Conservation (phyloP, 768 basidiomycete genomes). For the Suillus luteus region DNA sequence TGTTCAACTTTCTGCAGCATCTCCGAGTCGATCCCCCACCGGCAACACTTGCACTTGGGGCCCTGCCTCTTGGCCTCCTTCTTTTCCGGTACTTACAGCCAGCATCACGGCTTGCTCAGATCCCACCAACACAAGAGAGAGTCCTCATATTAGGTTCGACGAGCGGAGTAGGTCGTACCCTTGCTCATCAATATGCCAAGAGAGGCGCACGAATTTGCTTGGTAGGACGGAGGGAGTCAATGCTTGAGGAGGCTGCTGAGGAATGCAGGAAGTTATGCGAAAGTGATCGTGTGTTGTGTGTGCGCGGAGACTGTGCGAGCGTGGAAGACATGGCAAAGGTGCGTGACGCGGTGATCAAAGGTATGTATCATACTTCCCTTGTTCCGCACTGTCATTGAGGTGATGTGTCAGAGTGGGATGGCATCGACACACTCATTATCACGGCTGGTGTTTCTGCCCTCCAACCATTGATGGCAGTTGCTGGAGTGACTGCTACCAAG, state of each 20-base stretch:
- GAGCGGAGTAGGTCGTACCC: conserved; percentile 74
- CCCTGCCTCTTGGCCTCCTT: conserved; percentile 19
- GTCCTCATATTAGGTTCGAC: conserved; percentile 84
- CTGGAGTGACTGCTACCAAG: conserved; percentile 48
- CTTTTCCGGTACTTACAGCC: conserved; percentile 22
- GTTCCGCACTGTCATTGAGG: background rate
- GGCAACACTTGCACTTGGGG: conserved; percentile 14
- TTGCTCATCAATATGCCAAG: conserved; percentile 70
- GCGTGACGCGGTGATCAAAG: conserved; percentile 50
- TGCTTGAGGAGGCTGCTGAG: conserved; percentile 56
- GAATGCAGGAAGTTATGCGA: conserved; percentile 51
- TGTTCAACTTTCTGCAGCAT: background rate
- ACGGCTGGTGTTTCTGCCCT: conserved; percentile 85
- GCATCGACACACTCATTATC: conserved; percentile 81
- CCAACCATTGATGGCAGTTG: conserved; percentile 70
- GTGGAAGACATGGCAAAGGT: conserved; percentile 68
- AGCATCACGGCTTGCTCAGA: conserved; percentile 34
- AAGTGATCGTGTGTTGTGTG: conserved; percentile 43
- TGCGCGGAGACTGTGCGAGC: conserved; percentile 64
- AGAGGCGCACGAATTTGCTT: conserved; percentile 78
- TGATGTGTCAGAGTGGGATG: conserved; percentile 65
- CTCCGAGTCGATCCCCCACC: conserved; percentile 14
- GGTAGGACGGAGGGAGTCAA: conserved; percentile 62
- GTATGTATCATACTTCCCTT: conserved; percentile 40
- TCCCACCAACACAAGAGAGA: conserved; percentile 57